Evolutionary conservation across 306 rosid species (phyloP).

Genomic region (Cyamopsis tetragonoloba): DNA sequence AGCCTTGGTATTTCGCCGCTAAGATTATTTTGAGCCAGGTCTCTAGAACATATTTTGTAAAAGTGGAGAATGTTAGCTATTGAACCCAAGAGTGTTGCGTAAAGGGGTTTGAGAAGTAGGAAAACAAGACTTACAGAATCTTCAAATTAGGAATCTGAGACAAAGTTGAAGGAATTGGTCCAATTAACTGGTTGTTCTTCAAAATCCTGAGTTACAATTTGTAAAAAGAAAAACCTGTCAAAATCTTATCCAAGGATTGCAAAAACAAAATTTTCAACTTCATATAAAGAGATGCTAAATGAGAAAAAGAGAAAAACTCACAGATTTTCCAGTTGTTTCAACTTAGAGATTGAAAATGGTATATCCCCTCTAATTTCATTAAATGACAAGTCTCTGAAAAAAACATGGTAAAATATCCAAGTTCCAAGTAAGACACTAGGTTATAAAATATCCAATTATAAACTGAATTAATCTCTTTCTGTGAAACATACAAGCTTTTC

Average conservation of each 20-base stretch:
- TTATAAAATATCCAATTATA: background rate
- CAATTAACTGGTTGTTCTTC: conserved; percentile 77
- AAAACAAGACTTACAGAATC: conserved; percentile 57
- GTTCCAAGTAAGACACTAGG: background rate
- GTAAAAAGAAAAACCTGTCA: background rate
- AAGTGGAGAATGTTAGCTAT: conserved; percentile 1
- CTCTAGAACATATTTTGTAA: conserved; percentile 41
- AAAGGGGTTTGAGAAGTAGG: background rate
- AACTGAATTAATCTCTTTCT: background rate
- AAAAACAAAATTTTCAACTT: background rate
- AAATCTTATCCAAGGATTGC: background rate
- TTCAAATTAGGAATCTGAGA: conserved; percentile 99
- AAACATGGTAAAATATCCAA: conserved; percentile 4
- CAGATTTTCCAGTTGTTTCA: conserved; percentile 81
- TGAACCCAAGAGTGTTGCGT: background rate
- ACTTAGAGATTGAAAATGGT: conserved; percentile 89
- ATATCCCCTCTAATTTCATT: conserved; percentile 86
- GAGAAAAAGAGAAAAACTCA: too few relatives aligned
- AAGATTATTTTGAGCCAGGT: conserved; percentile 86
- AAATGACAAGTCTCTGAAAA: conserved; percentile 45
- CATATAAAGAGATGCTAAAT: background rate
- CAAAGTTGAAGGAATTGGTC: conserved; percentile 92
- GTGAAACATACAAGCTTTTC: conserved; percentile 52
- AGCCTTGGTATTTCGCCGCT: conserved; percentile 98
- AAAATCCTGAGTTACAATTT: conserved; percentile 47